Conservation (phyloP, 371 early-diverging fungal species). For the Mortierella sp. region DNA sequence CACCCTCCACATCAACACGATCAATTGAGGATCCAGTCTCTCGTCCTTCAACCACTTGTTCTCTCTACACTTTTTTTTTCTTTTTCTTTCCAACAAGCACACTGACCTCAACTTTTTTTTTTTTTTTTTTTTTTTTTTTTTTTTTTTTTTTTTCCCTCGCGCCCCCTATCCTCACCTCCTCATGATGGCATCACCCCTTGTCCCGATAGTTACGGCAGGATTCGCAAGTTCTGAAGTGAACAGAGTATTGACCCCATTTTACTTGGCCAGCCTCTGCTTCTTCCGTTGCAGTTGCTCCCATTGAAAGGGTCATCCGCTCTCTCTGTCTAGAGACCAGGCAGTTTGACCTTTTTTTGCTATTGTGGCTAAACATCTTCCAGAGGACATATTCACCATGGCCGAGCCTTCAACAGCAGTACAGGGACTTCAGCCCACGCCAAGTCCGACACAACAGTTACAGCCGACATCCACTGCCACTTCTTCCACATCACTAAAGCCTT, state of each 20-base stretch:
- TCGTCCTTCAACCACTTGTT: too few relatives aligned
- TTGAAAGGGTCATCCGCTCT: not conserved
- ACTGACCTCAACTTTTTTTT: not conserved
- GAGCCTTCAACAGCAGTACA: not conserved
- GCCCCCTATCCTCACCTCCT: not conserved
- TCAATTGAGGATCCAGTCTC: too few relatives aligned
- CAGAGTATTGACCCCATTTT: not conserved
- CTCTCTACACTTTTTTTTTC: not conserved
- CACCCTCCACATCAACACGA: too few relatives aligned
- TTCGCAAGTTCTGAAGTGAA: too few relatives aligned
- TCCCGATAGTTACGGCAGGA: too few relatives aligned
- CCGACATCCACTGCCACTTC: too few relatives aligned
- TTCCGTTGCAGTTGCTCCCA: not conserved
- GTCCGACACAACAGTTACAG: constrained; percentile 9
- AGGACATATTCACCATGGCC: not conserved
- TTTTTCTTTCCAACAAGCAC: not conserved
- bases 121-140: not conserved
- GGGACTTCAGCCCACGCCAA: constrained; percentile 17
- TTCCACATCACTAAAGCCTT: too few relatives aligned
- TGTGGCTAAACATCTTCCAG: too few relatives aligned
- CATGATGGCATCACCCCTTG: not conserved
- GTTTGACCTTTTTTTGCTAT: too few relatives aligned
- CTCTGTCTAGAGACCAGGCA: too few relatives aligned
- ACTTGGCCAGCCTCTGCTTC: not conserved
- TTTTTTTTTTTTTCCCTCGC: not conserved